Evolutionary conservation across 306 rosid genomes (phyloP).

Genomic region (Neltuma alba): DNA sequence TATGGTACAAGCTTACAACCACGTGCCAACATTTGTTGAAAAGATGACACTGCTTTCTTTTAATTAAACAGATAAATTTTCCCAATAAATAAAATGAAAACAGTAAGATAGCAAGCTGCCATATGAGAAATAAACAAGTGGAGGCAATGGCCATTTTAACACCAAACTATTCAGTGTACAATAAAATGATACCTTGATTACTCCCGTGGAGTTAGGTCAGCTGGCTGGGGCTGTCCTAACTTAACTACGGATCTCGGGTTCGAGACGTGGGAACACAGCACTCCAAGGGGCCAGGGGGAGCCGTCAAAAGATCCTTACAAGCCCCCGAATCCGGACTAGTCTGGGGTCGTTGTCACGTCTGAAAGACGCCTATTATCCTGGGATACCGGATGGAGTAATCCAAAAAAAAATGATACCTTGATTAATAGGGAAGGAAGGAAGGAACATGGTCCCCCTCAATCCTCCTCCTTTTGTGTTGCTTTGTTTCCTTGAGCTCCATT

Average conservation of each 20-base stretch:
- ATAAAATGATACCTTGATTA: not conserved
- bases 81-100: not conserved
- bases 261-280: too few relatives aligned
- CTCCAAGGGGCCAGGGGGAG: too few relatives aligned
- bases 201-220: too few relatives aligned
- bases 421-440: not conserved
- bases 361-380: too few relatives aligned
- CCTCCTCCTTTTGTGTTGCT: not conserved
- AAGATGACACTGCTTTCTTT: not conserved
- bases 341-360: too few relatives aligned
- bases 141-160: not conserved
- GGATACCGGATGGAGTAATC: too few relatives aligned
- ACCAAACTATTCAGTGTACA: not conserved
- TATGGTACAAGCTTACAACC: not conserved
- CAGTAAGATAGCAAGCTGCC: not conserved
- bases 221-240: too few relatives aligned
- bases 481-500: not conserved
- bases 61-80: not conserved
- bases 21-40: not conserved
- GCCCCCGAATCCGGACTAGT: too few relatives aligned
- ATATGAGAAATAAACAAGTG: not conserved
- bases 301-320: too few relatives aligned
- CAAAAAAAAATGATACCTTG: not conserved
- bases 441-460: not conserved
- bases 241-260: too few relatives aligned